Evolutionary conservation across 306 rosid species (phyloP), one percentile per base, ranked within the genome.

Genomic region (Begonia fuchsioides): DNA sequence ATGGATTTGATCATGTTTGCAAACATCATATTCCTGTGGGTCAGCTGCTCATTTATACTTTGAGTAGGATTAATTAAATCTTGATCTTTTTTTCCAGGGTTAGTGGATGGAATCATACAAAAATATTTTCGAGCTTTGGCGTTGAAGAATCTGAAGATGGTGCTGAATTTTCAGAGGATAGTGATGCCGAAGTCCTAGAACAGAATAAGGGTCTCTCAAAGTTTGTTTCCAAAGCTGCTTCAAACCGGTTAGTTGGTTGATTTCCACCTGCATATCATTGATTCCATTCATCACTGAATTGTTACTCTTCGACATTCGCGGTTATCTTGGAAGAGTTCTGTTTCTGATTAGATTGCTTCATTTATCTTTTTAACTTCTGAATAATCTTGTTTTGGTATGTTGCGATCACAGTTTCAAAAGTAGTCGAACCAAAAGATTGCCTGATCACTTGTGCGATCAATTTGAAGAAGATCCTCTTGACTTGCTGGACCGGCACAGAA

Each of bases 381-480:
- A 19, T 19, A 3, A 19, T 19, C 26, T 19, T 3, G 26, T 19
- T 19, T 20, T 20, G 32, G 32, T 20, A 3, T 20, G 32, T 20
- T 20, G 32, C 32, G 6, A 19, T 19, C 6, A 32, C 74, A 77
- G 85, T 70, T 52, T 74, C 64, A 77, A 76, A 62, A 62, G 49
- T 41, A 73, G 49, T 41, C 71, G 82, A 51, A 54, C 49, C 17
- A 67, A 66, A 58, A 79, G 59, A 51, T 67, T 81, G 60, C 76
- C 81, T 0, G 93, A 63, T 41, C 71, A 76, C 58, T 60, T 87
- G 32, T 57, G 80, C 12, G 85, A 75, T 56, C 81, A 77, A 71
- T 55, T 76, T 15, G 94, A 81, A 58, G 95, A 77, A 15, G 98
- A 85, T 48, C 98, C 98, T 9, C 94, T 85, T 52, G 95, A 90